Evolutionary conservation across 805 yeast genomes (phyloP).

Genomic region (Ogataea thermomethanolica): DNA sequence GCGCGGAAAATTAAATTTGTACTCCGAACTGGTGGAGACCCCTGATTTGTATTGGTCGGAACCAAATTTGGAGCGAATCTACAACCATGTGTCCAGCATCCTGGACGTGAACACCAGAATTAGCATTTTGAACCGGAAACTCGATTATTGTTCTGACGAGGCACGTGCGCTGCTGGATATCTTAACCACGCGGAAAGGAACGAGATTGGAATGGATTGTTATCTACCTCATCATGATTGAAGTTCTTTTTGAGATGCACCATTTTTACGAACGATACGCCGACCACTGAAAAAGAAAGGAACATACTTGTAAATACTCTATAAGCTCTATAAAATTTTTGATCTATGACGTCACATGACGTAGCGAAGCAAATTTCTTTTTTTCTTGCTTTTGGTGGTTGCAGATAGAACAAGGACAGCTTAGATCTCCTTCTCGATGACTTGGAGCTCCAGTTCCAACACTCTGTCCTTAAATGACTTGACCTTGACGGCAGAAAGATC

Average conservation of each 20-base stretch:
- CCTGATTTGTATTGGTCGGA: conserved; percentile 95
- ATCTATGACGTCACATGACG: conserved; percentile 4
- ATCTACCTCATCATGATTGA: conserved; percentile 80
- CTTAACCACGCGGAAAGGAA: conserved; percentile 69
- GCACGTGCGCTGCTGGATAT: conserved; percentile 73
- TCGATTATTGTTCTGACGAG: conserved; percentile 90
- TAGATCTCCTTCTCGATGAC: conserved; percentile 14
- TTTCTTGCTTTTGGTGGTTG: background rate
- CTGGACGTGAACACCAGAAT: conserved; percentile 78
- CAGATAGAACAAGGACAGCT: conserved; percentile 1
- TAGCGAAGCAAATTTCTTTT: conserved; percentile 2
- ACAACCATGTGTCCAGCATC: conserved; percentile 63
- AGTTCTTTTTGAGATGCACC: conserved; percentile 75
- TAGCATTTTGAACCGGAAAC: conserved; percentile 72
- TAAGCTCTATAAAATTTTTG: conserved; percentile 6
- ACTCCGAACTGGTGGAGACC: conserved; percentile 85
- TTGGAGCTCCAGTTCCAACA: conserved; percentile 36
- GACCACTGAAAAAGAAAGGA: conserved; percentile 16
- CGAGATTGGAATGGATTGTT: conserved; percentile 84
- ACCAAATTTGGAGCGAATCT: conserved; percentile 75
- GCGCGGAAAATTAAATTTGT: conserved; percentile 78
- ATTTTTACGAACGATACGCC: conserved; percentile 56
- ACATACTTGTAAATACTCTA: conserved; percentile 4
- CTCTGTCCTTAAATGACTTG: conserved; percentile 47
- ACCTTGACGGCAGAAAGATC: conserved; percentile 64